These are phyloP conservation scores for Backusella mclennaniae DNA, from an alignment of 192 early-diverging fungal genomes.

Conservation along the genomic window DNA sequence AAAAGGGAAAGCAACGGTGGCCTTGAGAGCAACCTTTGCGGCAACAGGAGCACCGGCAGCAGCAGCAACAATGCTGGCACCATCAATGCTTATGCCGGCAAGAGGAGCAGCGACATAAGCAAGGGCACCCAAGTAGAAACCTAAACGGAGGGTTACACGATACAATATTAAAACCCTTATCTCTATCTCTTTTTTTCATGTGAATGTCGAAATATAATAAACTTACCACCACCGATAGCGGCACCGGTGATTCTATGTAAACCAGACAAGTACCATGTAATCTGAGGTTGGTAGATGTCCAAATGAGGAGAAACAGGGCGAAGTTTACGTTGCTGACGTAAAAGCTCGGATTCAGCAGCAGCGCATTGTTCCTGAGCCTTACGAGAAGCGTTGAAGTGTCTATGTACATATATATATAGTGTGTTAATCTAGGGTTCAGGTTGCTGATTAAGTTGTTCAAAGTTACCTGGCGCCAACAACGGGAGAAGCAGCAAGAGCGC, in stretches of 20 bases:
- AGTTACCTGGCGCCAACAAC: not conserved
- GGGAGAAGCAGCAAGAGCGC: not conserved
- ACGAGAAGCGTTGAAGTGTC: conserved; percentile 31
- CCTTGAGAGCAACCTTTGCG: conserved; percentile 70
- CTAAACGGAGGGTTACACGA: conserved; percentile 19
- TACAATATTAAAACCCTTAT: not conserved
- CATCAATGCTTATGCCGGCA: conserved; percentile 60
- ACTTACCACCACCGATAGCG: conserved; percentile 65
- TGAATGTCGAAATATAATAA: not conserved
- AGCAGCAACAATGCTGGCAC: conserved; percentile 63
- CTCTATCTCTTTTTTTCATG: conserved; percentile 2
- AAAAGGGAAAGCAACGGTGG: conserved; percentile 66
- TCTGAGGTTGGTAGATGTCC: conserved; percentile 88
- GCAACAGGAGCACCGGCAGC: conserved; percentile 67
- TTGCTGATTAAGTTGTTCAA: not conserved
- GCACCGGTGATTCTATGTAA: conserved; percentile 77
- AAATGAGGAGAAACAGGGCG: conserved; percentile 86
- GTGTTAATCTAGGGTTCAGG: not conserved
- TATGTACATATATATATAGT: not conserved
- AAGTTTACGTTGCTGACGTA: conserved; percentile 51
- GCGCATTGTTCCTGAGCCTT: conserved; percentile 27
- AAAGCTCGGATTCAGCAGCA: conserved; percentile 38
- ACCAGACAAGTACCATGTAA: conserved; percentile 78
- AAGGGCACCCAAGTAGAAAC: conserved; percentile 66
- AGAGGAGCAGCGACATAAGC: conserved; percentile 65